These are phyloP conservation scores for Phytophthora aleatoria DNA, from an alignment of 352 stramenopile genomes.

Conservation along the genomic window DNA sequence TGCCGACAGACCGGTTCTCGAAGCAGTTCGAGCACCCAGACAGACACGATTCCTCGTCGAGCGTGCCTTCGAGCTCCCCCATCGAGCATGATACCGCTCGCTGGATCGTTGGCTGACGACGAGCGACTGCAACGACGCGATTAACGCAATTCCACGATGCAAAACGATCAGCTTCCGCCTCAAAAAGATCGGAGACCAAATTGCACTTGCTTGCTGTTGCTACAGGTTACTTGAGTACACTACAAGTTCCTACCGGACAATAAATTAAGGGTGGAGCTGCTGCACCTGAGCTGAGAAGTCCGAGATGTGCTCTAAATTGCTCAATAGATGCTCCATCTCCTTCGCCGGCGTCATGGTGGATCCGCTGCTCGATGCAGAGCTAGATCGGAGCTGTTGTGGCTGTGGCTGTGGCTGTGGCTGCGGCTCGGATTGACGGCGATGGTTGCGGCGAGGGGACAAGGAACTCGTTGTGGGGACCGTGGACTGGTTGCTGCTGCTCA, in stretches of 20 bases:
- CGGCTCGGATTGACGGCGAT: conserved; percentile 16
- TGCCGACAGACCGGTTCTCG: conserved; percentile 1
- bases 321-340: conserved; percentile 71
- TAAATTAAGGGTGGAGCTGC: conserved; percentile 34
- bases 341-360: conserved; percentile 38
- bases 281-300: conserved; percentile 54
- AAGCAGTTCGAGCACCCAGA: conserved; percentile 9
- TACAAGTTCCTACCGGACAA: conserved; percentile 8
- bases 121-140: conserved; percentile 17
- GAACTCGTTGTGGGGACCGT: conserved; percentile 34
- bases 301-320: conserved; percentile 73
- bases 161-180: conserved; percentile 5
- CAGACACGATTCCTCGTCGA: conserved; percentile 5
- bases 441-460: conserved; percentile 23
- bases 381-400: conserved; percentile 19
- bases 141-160: conserved; percentile 17
- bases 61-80: conserved; percentile 14
- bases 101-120: conserved; percentile 10
- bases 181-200: background rate
- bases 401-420: conserved; percentile 19
- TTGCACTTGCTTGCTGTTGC: conserved; percentile 7
- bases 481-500: conserved; percentile 39
- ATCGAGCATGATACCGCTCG: conserved; percentile 8
- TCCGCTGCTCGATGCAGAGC: conserved; percentile 14
- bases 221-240: conserved; percentile 14